Evolutionary conservation across 345 rosid genomes (phyloP).

Genomic region (Moringa oleifera): DNA sequence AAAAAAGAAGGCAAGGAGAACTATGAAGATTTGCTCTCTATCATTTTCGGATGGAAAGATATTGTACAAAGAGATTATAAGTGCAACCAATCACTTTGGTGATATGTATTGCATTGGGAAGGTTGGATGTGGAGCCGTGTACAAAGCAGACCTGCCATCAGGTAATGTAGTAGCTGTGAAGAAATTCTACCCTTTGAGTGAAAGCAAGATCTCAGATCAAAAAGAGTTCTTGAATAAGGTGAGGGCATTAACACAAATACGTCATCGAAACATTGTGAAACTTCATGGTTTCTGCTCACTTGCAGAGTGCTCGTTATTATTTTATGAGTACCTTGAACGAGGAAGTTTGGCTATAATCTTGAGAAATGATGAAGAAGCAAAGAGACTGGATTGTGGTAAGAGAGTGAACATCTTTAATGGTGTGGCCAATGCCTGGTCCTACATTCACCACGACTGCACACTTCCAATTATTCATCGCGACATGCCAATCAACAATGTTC

Average conservation of each 20-base stretch:
- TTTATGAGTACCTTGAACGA: slow-evolving; percentile 22
- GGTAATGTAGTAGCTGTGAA: slow-evolving; percentile 22
- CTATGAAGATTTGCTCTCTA: neutral
- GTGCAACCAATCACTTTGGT: slow-evolving; percentile 21
- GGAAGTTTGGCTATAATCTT: slow-evolving; percentile 27
- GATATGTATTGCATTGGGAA: slow-evolving; percentile 14
- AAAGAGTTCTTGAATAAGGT: slow-evolving; percentile 22
- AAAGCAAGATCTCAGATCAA: neutral
- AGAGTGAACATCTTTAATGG: slow-evolving; percentile 17
- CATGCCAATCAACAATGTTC: slow-evolving; percentile 12
- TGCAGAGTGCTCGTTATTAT: slow-evolving; percentile 10
- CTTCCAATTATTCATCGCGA: slow-evolving; percentile 24
- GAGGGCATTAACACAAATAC: slow-evolving; percentile 15
- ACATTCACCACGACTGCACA: slow-evolving; percentile 17
- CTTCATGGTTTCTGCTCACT: slow-evolving; percentile 21
- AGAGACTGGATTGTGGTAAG: slow-evolving; percentile 22
- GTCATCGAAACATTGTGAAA: slow-evolving; percentile 26
- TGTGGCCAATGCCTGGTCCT: slow-evolving; percentile 18
- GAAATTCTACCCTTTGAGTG: slow-evolving; percentile 9
- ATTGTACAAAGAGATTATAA: slow-evolving; percentile 17
- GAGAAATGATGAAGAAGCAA: slow-evolving; percentile 8
- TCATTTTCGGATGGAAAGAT: slow-evolving; percentile 17
- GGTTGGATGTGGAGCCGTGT: slow-evolving; percentile 21
- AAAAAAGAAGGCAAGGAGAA: too few relatives aligned
- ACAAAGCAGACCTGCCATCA: slow-evolving; percentile 16